Conservation (phyloP, 441 rosid species). For the Gossypium aridum region DNA sequence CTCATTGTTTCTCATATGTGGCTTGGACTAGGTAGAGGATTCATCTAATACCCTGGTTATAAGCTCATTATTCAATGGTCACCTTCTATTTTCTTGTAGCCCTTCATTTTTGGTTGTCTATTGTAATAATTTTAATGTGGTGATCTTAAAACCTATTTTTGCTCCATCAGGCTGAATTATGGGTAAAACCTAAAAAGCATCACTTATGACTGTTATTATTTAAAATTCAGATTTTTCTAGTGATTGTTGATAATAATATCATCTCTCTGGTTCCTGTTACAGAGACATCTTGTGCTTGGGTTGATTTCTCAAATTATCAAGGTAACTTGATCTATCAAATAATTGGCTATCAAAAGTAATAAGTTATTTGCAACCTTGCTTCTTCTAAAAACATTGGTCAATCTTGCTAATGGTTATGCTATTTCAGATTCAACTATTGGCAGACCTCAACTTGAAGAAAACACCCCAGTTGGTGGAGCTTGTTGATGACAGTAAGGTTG, state of each 20-base stretch:
- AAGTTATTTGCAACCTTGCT: background rate
- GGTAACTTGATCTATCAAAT: conserved; percentile 32
- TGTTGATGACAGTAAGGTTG: conserved; percentile 79
- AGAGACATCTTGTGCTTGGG: conserved; percentile 95
- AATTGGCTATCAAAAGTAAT: background rate
- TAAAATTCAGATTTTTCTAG: background rate
- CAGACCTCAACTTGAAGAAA: conserved; percentile 90
- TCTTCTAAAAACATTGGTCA: conserved; percentile 4
- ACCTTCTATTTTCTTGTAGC: background rate
- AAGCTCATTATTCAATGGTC: background rate
- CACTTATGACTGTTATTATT: background rate
- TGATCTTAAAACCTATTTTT: background rate
- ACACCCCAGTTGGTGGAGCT: conserved; percentile 90
- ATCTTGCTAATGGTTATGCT: conserved; percentile 19
- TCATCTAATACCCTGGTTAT: background rate
- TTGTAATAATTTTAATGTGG: background rate
- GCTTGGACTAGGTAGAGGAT: background rate
- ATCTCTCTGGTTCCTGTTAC: conserved; percentile 26
- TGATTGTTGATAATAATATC: conserved; percentile 5
- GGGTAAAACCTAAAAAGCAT: background rate
- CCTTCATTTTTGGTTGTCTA: background rate
- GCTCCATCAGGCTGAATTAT: background rate
- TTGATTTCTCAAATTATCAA: conserved; percentile 92
- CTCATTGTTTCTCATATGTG: background rate
- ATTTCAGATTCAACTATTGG: conserved; percentile 85